Conservation (phyloP, 2,329 filamentous ascomycete species). For the Sporothrix protearum region DNA sequence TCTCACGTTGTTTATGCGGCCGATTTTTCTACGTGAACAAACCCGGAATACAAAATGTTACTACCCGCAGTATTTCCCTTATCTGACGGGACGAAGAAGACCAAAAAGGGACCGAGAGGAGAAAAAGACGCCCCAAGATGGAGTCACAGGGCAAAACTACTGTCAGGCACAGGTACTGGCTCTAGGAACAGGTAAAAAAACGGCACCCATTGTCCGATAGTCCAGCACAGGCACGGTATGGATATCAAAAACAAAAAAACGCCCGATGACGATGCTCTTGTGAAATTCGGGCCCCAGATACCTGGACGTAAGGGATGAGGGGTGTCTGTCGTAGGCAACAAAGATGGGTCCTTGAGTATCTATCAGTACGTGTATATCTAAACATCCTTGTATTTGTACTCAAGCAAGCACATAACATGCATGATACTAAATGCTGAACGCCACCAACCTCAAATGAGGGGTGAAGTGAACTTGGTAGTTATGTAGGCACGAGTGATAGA, state of each 20-base stretch:
- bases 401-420: background rate
- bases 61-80: constrained; percentile 1
- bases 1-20: background rate
- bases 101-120: background rate
- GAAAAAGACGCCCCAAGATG: background rate
- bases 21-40: background rate
- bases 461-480: background rate
- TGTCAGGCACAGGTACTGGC: background rate
- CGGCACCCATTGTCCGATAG: background rate
- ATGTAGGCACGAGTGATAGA: background rate
- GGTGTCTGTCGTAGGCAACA: background rate
- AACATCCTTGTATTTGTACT: too few species aligned
- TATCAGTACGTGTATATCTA: background rate
- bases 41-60: background rate
- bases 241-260: background rate
- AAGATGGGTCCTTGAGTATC: background rate
- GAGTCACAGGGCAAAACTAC: background rate
- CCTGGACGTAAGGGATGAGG: background rate
- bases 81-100: background rate
- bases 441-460: background rate
- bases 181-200: background rate
- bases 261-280: constrained; percentile 12
- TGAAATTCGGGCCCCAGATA: background rate
- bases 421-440: background rate
- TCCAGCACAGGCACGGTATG: background rate